Base-by-base conservation (phyloP, 2,329 filamentous ascomycete species). In the Fusarium newnesense region DNA sequence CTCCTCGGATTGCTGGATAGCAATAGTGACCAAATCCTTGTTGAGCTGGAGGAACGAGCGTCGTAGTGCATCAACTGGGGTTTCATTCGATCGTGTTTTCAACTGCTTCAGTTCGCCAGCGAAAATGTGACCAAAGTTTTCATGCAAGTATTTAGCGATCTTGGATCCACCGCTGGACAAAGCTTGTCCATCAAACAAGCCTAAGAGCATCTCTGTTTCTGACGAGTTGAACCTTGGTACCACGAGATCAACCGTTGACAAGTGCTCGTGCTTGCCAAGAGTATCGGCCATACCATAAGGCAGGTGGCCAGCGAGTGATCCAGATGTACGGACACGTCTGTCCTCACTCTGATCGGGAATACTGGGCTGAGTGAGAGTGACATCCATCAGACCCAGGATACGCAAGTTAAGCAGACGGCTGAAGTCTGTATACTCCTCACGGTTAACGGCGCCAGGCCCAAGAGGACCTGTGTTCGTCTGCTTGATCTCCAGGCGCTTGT, bases 221-320 rank as follows among this genome's bases (percentile, higher is more conserved):
- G 93, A 94, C 21, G 95, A 93, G 78, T 95, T 93, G 84, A 98
- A 96, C 50, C 94, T 91, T 16, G 96, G 96, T 36, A 98, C 94
- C 26, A 99, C 94, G 83, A 99, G 92, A 80, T 99, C 96, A 67
- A 98, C 92, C 5, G 95, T 97, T 9, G 96, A 98, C 58, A 99
- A 84, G 81, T 99, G 96, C 82, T 99, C 96, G 76, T 96, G 95
- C 79, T 91, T 93, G 43, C 96, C 96, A 19, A 99, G 86, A 19
- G 94, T 97, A 83, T 99, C 96, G 12, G 96, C 96, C 95, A 99
- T 98, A 69, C 96, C 96, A 78, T 99, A 99, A 3, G 94, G 92
- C 82, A 99, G 89, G 37, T 94, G 92, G 4, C 96, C 96, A 26
- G 97, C 95, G 63, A 96, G 84, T 2, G 96, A 97, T n/a, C 95